phyloP scores from a whole-genome alignment of 345 rosid species.

The Camelina laxa region DNA sequence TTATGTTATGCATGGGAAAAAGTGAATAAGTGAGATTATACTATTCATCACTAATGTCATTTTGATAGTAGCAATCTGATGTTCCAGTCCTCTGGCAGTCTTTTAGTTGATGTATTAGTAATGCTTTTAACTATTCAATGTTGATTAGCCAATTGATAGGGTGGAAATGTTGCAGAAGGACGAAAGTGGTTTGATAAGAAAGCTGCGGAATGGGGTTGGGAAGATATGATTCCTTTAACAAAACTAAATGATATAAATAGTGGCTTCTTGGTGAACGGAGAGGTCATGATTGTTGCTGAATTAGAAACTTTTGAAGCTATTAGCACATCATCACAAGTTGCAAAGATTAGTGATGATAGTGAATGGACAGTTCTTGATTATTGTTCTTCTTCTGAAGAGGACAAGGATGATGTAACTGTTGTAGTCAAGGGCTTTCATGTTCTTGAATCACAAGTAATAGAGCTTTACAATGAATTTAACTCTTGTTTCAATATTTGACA shows the following conservation, averaged over 20 bases:
- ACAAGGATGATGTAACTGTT: background rate
- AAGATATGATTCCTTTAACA: background rate
- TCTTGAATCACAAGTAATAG: conserved; percentile 2
- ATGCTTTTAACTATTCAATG: background rate
- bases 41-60: background rate
- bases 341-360: background rate
- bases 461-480: background rate
- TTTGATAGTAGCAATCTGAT: background rate
- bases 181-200: conserved; percentile 12
- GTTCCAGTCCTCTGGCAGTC: background rate
- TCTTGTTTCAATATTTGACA: background rate
- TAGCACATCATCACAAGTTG: background rate
- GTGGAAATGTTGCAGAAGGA: conserved; percentile 10
- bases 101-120: background rate
- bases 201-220: background rate
- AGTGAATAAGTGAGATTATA: background rate
- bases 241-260: background rate
- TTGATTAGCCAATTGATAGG: background rate
- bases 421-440: conserved; percentile 19
- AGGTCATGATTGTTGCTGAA: conserved; percentile 66
- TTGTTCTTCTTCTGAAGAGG: conserved; percentile 1
- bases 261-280: conserved; percentile 56
- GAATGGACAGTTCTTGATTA: conserved; percentile 7
- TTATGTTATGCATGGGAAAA: background rate
- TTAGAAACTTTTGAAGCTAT: conserved; percentile 34